Conservation (phyloP, 176 grass and related monocot genomes). For the bread wheat (Triticum aestivum) region DNA sequence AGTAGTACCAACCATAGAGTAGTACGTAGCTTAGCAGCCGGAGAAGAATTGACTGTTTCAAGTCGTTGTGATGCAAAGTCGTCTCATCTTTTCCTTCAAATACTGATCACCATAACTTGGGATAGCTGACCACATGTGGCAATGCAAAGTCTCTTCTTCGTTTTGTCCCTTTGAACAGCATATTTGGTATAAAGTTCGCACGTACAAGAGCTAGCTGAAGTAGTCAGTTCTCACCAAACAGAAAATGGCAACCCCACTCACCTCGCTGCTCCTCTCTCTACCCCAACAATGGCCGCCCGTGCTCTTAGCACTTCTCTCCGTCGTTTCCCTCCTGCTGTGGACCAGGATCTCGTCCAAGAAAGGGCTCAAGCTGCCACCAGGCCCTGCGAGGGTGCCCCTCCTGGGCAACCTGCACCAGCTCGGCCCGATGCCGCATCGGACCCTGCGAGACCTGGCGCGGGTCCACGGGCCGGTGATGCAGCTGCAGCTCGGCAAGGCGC, state of each 20-base stretch:
- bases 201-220: too few relatives aligned
- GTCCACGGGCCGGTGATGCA: conserved; percentile 39
- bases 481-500: conserved; percentile 40
- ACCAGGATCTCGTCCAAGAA: neutral
- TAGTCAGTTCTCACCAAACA: too few relatives aligned
- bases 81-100: too few relatives aligned
- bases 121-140: too few relatives aligned
- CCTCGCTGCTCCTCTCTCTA: neutral
- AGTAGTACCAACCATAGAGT: too few relatives aligned
- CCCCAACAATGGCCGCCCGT: neutral
- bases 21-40: too few relatives aligned
- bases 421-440: conserved; percentile 34
- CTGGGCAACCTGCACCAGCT: conserved; percentile 58
- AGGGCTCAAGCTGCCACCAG: conserved; percentile 34
- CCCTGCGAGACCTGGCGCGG: conserved; percentile 32
- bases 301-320: neutral
- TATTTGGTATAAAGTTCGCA: too few relatives aligned
- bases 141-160: too few relatives aligned
- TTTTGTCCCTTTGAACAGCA: too few relatives aligned
- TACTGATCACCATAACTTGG: too few relatives aligned
- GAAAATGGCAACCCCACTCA: neutral
- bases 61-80: too few relatives aligned
- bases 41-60: too few relatives aligned
- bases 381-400: conserved; percentile 27
- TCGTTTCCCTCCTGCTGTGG: neutral